Evolutionary conservation across 2,329 filamentous ascomycete species (phyloP).

Genomic region (Colletotrichum gloeosporioides): DNA sequence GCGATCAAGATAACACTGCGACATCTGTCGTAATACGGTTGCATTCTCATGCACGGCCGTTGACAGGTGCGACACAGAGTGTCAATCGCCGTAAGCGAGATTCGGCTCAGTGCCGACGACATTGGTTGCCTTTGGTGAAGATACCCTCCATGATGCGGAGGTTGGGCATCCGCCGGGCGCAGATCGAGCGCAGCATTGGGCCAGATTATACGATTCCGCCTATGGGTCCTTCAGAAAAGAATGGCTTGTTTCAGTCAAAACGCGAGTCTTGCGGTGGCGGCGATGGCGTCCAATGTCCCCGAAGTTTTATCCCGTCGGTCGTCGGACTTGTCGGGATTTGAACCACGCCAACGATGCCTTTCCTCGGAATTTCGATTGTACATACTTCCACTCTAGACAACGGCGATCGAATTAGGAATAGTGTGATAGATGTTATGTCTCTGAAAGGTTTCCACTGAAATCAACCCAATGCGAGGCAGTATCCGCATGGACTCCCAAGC

Average conservation of each 20-base stretch:
- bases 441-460: not conserved
- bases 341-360: not conserved
- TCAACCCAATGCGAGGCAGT: not conserved
- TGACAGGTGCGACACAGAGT: not conserved
- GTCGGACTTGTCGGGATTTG: not conserved
- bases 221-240: not conserved
- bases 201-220: not conserved
- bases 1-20: not conserved
- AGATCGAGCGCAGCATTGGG: not conserved
- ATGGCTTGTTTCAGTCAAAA: not conserved
- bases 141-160: not conserved
- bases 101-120: not conserved
- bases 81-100: not conserved
- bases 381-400: not conserved
- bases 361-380: not conserved
- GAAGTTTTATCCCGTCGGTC: not conserved
- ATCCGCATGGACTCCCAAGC: not conserved
- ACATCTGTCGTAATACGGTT: not conserved
- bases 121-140: not conserved
- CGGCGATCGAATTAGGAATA: not conserved
- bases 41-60: not conserved
- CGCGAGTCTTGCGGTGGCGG: not conserved
- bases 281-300: not conserved
- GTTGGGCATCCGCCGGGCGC: not conserved
- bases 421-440: not conserved